These are phyloP conservation scores for Saccharomycopsis sp. DNA, from an alignment of 805 yeast genomes.

Conservation along the genomic window DNA sequence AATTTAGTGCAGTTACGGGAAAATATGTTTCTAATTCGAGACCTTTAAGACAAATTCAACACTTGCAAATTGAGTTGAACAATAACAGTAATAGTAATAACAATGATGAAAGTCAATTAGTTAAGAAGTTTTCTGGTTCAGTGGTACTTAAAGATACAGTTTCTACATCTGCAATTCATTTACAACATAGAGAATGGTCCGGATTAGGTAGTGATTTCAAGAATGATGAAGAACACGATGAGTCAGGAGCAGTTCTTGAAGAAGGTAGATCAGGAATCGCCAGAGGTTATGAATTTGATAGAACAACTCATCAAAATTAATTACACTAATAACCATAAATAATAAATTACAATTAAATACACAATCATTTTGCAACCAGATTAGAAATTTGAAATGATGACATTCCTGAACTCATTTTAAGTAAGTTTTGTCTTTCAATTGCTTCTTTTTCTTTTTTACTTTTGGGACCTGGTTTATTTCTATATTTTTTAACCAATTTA, in stretches of 20 bases:
- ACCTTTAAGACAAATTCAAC: conserved; percentile 62
- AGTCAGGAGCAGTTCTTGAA: conserved; percentile 71
- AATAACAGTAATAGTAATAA: conserved; percentile 10
- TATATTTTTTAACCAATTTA: conserved; percentile 12
- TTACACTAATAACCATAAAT: neutral
- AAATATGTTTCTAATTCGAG: conserved; percentile 53
- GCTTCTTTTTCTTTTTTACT: conserved; percentile 15
- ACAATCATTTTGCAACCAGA: too few relatives aligned
- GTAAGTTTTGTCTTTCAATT: conserved; percentile 11
- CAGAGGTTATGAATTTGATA: conserved; percentile 55
- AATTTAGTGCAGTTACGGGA: conserved; percentile 85
- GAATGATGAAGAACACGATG: conserved; percentile 32
- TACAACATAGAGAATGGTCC: conserved; percentile 72
- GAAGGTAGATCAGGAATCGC: conserved; percentile 86
- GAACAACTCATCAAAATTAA: neutral
- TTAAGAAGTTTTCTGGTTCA: conserved; percentile 44
- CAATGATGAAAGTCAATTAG: conserved; percentile 31
- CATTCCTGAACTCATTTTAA: too few relatives aligned
- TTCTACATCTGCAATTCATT: conserved; percentile 74
- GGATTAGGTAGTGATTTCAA: conserved; percentile 83
- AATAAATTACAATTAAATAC: too few relatives aligned
- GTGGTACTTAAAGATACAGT: conserved; percentile 67
- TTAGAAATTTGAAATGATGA: too few relatives aligned
- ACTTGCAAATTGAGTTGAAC: conserved; percentile 47
- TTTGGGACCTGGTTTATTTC: conserved; percentile 18